Base-by-base conservation (phyloP, 805 yeast species). In the Starmerella geochares region DNA sequence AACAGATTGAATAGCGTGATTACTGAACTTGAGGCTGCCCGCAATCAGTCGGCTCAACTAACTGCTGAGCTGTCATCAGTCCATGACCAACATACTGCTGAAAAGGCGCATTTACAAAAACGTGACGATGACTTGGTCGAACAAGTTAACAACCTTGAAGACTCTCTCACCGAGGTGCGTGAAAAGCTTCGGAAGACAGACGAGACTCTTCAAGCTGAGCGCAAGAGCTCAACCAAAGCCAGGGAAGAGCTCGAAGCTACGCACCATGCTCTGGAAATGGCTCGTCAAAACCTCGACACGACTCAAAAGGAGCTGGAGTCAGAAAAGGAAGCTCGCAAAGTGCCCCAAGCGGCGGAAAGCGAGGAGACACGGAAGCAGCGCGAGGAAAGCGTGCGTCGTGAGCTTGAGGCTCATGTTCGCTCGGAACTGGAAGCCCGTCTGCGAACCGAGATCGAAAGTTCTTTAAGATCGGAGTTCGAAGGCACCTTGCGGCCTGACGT, bases 91-190 rank as follows among this genome's bases (percentile, higher is more conserved):
- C 13, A 37, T 27, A 29, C 31, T 20, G 3, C 36, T 27, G 44
- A 40, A 14, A 25, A 42, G 46, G 38, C 36, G 10, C 31, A 39
- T 16, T 38, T 52, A 33, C 53, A 60, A 50, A n/a, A 50, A 40
- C 36, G 60, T 37, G 53, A 39, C 38, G 60, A 56, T 0, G 51
- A 57, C 17, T 53, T 64, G 45, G 48, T 56, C 11, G 61, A 52
- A 16, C 58, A 55, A 25, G 60, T 62, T 41, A 54, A 59, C 42
- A 49, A 54, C 32, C 49, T 54, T 21, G 61, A 57, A 41, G 60
- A 54, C 35, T 45, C 58, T 43, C 52, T 58, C 16, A 49, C 54
- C 17, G 55, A 51, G 20, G 48, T 46, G 13, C 24, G 47, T 8
- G 41, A 20, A 14, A 37, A 33, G 19, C 47, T 32, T 14, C 20